Base-by-base conservation (phyloP, 768 basidiomycete genomes). In the Termitomyces sp. region DNA sequence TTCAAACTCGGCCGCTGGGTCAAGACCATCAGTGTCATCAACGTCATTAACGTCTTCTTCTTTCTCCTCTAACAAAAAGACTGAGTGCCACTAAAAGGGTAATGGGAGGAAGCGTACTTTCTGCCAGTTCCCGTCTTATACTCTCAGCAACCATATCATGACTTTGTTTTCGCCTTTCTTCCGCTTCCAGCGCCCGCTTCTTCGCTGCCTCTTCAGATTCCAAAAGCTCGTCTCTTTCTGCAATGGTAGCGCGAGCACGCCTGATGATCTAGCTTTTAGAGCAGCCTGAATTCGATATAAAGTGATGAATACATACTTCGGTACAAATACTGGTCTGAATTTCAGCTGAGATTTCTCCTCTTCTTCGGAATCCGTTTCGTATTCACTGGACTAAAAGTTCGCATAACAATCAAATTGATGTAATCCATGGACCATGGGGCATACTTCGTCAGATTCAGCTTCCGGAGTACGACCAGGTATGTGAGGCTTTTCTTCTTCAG, bases 141-240 rank as follows among this genome's bases (percentile, higher is more conserved):
- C 87, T 95, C 70, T 98, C 94, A 0, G 93, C 97, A 15, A 97
- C 96, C 60, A 99, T 74, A 62, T 93, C 85, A 61, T 97, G 92
- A 57, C 89, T 90, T 63, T 96, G 89, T 65, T 88, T 86, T 66
- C 87, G 84, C 48, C 93, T 81, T 66, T 94, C 85, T 66, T 91
- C 90, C 1, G 82, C 80, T 68, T 93, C 88, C 35, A 78, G 73
- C 50, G 90, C 89, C 60, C 87, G 86, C 66, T 75, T 80, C 65
- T 75, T 78, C 50, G 82, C 65, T 7, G 83, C 77, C 64, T 93
- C 92, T 68, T 96, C 93, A 0, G 84, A 82, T 60, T 93, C 87
- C 50, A 84, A 76, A 12, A 88, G 74, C 3, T 78, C 75, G 57
- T 89, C 88, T 58, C 78, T 80, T 66, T 89, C 87, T 26, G 75